These are phyloP conservation scores for Poa annua DNA, from an alignment of 176 grass and related monocot species.

Conservation along the genomic window DNA sequence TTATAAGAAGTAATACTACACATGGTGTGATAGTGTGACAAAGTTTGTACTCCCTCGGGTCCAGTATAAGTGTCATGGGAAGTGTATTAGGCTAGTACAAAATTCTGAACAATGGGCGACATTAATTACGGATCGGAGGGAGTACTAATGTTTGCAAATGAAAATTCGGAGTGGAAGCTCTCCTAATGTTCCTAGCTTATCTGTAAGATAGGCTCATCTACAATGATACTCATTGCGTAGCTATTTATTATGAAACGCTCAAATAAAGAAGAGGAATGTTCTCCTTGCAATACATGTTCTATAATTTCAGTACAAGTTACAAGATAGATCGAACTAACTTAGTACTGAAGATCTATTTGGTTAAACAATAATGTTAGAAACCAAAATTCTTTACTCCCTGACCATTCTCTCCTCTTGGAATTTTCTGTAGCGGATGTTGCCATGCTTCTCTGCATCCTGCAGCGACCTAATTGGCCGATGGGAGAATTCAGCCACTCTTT, in stretches of 20 bases:
- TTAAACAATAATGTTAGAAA: too few species aligned
- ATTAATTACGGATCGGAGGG: too few species aligned
- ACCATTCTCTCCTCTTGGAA: constrained; percentile 23
- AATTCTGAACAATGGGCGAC: too few species aligned
- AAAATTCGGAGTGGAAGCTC: neutral
- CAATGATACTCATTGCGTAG: neutral
- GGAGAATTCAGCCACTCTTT: constrained; percentile 33
- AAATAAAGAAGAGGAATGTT: neutral
- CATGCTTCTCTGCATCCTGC: constrained; percentile 51
- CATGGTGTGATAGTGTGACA: too few species aligned
- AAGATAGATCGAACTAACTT: neutral
- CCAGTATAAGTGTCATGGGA: too few species aligned
- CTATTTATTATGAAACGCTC: neutral
- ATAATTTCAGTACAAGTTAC: neutral
- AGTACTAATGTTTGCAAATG: neutral
- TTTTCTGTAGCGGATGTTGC: constrained; percentile 52
- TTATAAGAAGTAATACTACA: neutral
- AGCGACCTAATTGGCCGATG: constrained; percentile 56
- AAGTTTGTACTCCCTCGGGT: neutral
- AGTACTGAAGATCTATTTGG: neutral
- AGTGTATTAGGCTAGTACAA: too few species aligned
- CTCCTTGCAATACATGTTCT: neutral
- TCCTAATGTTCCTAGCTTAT: neutral
- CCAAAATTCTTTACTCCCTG: neutral
- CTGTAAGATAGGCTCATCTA: neutral